Evolutionary conservation across 2,329 filamentous ascomycete genomes (phyloP).

Genomic region (Colletotrichum musae): DNA sequence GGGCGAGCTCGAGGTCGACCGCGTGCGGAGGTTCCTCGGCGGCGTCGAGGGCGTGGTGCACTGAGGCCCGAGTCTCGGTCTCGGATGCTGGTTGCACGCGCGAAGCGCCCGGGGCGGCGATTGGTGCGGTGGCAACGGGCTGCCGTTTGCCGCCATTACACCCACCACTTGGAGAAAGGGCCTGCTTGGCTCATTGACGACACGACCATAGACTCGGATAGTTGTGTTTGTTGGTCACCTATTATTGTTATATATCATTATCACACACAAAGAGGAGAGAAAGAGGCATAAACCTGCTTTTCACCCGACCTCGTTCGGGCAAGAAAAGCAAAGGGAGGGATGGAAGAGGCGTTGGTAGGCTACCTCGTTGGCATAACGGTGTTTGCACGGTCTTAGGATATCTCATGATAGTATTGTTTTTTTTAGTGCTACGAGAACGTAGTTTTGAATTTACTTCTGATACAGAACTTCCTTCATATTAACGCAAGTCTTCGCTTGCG

Average conservation of each 20-base stretch:
- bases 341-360: no score
- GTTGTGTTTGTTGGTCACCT: not conserved
- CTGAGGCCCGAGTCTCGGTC: constrained; percentile 43
- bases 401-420: no score
- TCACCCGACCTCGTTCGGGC: not conserved
- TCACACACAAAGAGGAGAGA: not conserved
- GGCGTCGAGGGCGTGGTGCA: constrained; percentile 78
- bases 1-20: constrained; percentile 80
- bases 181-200: not conserved
- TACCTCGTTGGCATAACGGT: no score
- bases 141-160: constrained; percentile 21
- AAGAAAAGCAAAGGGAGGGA: not conserved
- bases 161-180: not conserved
- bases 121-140: not conserved
- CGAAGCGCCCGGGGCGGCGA: not conserved
- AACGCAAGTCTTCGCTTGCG: no score
- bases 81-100: not conserved
- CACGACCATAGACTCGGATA: not conserved
- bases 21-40: constrained; percentile 84
- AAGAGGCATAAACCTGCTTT: constrained; percentile 12
- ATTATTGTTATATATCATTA: constrained; percentile 14
- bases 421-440: no score
- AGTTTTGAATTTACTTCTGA: no score
- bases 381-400: no score
- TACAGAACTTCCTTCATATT: no score